Evolutionary conservation across 371 early-diverging fungal species (phyloP), one percentile per base, ranked within the genome.

Genomic region (Phascolomyces articulosus): DNA sequence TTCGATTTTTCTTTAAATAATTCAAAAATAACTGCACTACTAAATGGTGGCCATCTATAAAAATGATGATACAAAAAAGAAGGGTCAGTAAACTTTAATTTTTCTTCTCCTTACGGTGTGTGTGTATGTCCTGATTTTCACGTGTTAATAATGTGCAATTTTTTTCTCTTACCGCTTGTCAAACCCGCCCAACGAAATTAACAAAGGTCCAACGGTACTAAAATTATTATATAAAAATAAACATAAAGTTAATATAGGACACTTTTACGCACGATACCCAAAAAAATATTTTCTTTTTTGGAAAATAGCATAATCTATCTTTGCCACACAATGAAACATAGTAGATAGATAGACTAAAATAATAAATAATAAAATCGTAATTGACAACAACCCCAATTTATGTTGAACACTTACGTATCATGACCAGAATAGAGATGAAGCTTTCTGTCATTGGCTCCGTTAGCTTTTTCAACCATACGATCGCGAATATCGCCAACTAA

Each of bases 361-460:
- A 9, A 34, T 6, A 34, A 34, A 34, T 34, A 34, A 34, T 34
- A 34, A 6, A 0, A 34, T 9, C 11, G 11, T 34, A 34, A 34
- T 34, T 2, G n/a, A 9, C 34, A 34, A 9, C 6, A 9, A 34
- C 7, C 44, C 44, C 44, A 15, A n/a, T 44, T n/a, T 13, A 44
- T 44, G 34, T 34, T 34, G n/a, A 44, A 44, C 16, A 55, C 73
- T 63, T 78, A 86, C 84, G 91, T 86, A 68, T 92, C 92, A 71
- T 93, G 94, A 41, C 91, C 93, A 64, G 91, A 90, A 71, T 88
- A 92, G 40, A 93, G 66, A 10, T 53, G 83, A 68, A 91, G 67
- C 65, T 88, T 89, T 18, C 85, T 74, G 23, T 78, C 75, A 31
- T 73, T 66, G 28, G 67, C 73, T 15, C 67, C 75, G n/a, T 57